These are phyloP conservation scores for Moesziomyces parantarcticus DNA, from an alignment of 1,284 basidiomycete species.

Conservation along the genomic window DNA sequence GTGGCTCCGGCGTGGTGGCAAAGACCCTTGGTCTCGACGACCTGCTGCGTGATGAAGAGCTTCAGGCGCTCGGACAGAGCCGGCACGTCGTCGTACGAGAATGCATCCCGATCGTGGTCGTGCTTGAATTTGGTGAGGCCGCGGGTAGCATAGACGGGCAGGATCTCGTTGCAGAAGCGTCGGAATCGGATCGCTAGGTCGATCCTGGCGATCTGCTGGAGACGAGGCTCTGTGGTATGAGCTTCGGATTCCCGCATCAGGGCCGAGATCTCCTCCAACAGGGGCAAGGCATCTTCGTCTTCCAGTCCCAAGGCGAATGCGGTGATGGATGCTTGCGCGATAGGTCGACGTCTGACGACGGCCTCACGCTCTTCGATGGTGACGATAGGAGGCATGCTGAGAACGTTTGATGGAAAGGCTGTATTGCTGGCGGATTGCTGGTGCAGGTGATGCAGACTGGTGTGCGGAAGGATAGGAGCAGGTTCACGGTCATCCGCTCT, in stretches of 20 bases:
- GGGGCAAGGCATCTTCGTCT: no score
- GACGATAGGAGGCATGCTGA: no score
- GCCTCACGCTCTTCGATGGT: no score
- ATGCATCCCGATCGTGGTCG: not conserved
- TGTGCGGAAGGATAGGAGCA: no score
- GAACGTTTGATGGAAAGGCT: no score
- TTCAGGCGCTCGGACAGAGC: constrained; percentile 7
- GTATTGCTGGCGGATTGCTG: no score
- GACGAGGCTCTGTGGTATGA: not conserved
- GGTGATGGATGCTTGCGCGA: no score
- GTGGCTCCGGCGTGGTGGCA: not conserved
- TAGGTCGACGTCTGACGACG: no score
- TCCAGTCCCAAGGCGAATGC: no score
- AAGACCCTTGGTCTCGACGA: not conserved
- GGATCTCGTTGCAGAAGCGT: not conserved
- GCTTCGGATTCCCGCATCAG: not conserved
- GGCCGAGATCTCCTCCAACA: no score
- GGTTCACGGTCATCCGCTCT: no score
- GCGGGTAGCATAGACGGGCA: not conserved
- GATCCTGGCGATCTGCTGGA: not conserved
- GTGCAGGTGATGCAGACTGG: no score
- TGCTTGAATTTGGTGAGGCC: not conserved
- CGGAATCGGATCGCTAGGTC: constrained; percentile 4
- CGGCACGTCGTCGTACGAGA: constrained; percentile 7
- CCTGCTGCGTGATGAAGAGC: constrained; percentile 1